Conservation (phyloP, 2,329 filamentous ascomycete species). For the Diaporthe citri region DNA sequence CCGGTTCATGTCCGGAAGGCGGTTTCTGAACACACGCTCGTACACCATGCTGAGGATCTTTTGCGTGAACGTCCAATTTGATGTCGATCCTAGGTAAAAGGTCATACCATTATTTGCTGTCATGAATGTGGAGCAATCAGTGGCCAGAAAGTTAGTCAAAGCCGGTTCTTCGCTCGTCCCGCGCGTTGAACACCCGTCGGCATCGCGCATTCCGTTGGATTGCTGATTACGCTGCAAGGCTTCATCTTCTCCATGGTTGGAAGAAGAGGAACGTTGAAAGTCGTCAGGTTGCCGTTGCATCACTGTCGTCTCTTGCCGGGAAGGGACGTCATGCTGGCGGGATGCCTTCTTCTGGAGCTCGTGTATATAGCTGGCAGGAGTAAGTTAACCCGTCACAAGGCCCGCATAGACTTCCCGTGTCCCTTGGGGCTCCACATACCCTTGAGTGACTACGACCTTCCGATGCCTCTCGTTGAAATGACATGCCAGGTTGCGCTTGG, state of each 20-base stretch:
- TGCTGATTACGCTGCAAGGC: not conserved
- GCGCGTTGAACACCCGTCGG: slow-evolving; percentile 34
- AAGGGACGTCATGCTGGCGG: not conserved
- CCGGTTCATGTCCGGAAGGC: slow-evolving; percentile 2
- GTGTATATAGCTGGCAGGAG: not conserved
- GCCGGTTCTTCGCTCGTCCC: slow-evolving; percentile 33
- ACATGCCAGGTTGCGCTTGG: slow-evolving; percentile 55
- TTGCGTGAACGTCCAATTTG: slow-evolving; percentile 68
- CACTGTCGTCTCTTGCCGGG: not conserved
- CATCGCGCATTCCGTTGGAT: not conserved
- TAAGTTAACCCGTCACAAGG: not conserved
- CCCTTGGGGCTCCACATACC: slow-evolving; percentile 48
- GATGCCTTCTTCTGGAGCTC: slow-evolving; percentile 21
- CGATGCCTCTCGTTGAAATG: slow-evolving; percentile 59
- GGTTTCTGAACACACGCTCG: slow-evolving; percentile 45
- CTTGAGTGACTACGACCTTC: slow-evolving; percentile 62
- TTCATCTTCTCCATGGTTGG: not conserved
- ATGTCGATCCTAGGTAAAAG: slow-evolving; percentile 66
- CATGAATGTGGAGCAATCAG: slow-evolving; percentile 56
- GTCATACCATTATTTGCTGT: slow-evolving; percentile 54
- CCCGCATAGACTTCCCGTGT: too few species aligned
- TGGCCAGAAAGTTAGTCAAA: slow-evolving; percentile 57
- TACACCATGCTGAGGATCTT: slow-evolving; percentile 62
- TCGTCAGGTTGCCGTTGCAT: not conserved
- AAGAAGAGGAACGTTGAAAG: not conserved